phyloP scores from a whole-genome alignment of 495 filamentous ascomycete species.

The Tuber umbilicatum region DNA sequence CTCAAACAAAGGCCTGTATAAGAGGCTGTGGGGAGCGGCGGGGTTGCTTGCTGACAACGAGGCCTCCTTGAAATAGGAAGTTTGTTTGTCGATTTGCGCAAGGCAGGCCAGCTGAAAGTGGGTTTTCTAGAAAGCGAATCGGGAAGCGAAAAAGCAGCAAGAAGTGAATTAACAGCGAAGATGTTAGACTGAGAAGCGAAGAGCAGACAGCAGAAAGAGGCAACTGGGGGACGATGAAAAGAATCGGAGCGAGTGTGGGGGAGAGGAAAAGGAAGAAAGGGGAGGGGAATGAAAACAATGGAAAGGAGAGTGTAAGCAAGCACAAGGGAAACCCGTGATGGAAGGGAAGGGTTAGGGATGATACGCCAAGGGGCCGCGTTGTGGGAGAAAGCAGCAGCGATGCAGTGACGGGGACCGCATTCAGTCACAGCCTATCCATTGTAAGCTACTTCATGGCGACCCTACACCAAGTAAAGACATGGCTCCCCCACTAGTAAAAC shows the following conservation, averaged over 20 bases:
- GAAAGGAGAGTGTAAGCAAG: background rate
- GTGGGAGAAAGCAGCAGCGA: slow-evolving; percentile 10
- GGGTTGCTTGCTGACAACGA: slow-evolving; percentile 10
- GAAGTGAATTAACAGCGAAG: slow-evolving; percentile 19
- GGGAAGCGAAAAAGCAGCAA: slow-evolving; percentile 30
- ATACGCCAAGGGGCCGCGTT: slow-evolving; percentile 10
- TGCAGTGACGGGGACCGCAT: slow-evolving; percentile 19
- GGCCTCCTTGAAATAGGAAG: slow-evolving; percentile 12
- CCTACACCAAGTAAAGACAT: background rate
- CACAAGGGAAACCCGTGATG: slow-evolving; percentile 7
- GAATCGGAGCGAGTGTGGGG: slow-evolving; percentile 10
- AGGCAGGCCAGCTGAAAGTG: slow-evolving; percentile 35
- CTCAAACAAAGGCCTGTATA: background rate
- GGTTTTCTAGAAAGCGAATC: slow-evolving; percentile 20
- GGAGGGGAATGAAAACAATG: slow-evolving; percentile 16
- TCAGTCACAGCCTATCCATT: background rate
- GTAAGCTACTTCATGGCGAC: background rate
- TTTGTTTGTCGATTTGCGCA: slow-evolving; percentile 22
- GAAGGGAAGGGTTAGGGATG: slow-evolving; percentile 29
- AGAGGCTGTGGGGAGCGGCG: background rate
- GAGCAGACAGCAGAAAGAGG: slow-evolving; percentile 16
- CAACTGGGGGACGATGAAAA: slow-evolving; percentile 8
- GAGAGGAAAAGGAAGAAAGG: background rate
- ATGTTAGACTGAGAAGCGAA: slow-evolving; percentile 25
- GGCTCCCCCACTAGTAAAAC: background rate